phyloP scores from a whole-genome alignment of 768 basidiomycete genomes.

The Agaricus sinodeliciosus region DNA sequence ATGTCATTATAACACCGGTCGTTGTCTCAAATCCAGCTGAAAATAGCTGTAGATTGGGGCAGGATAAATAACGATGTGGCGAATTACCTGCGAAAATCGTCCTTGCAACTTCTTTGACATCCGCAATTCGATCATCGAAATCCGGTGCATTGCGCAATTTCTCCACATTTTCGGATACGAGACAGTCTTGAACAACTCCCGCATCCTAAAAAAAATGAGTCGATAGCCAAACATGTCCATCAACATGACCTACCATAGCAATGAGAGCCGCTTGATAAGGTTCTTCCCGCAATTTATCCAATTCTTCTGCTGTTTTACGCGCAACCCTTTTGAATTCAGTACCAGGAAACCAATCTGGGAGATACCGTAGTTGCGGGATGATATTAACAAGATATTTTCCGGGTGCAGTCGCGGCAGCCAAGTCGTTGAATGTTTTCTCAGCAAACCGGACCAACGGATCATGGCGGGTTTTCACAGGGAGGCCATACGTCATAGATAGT shows the following conservation, averaged over 20 bases:
- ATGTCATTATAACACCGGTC: background rate
- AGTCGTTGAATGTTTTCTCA: background rate
- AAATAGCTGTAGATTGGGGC: background rate
- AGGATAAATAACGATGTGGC: background rate
- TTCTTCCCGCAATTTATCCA: background rate
- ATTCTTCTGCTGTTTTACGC: background rate
- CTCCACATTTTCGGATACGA: background rate
- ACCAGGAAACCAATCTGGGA: conserved; percentile 12
- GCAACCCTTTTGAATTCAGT: conserved; percentile 3
- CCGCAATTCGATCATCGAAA: background rate
- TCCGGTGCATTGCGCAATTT: background rate
- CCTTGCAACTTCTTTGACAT: background rate
- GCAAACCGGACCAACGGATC: conserved; percentile 3
- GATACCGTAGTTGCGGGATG: background rate
- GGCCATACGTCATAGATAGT: conserved; percentile 3
- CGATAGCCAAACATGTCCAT: background rate
- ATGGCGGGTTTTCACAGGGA: background rate
- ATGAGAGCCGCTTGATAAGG: background rate
- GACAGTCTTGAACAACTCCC: background rate
- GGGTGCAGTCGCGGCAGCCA: background rate
- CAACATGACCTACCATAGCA: background rate
- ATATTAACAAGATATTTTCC: conserved; percentile 7
- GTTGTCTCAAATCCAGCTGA: background rate
- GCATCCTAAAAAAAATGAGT: background rate
- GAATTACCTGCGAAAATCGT: background rate